Evolutionary conservation across 495 filamentous ascomycete genomes (phyloP), one percentile per base, ranked within the genome.

Genomic region (Penicillium paradoxum): DNA sequence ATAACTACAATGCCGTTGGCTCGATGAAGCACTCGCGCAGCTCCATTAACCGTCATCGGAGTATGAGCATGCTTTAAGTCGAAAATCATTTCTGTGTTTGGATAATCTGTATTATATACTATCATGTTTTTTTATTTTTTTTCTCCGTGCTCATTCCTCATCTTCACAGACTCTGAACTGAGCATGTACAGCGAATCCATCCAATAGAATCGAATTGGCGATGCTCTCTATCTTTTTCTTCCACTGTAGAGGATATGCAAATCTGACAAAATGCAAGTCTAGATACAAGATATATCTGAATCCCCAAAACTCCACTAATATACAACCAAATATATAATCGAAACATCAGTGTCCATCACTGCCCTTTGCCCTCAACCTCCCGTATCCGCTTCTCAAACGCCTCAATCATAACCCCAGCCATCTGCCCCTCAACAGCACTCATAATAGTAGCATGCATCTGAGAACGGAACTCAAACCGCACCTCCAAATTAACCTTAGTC

Each of bases 381-480:
- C 75, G 73, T 36, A 88, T 88, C 64, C 89, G 76, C 73, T 78
- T 79, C 76, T 96, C 91, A 78, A 97, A 98, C 25, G 93, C 93
- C 72, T 87, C 83, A 61, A 98, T 86, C 91, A 98, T 93, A 45
- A 87, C 73, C 10, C 79, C 81, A 21, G 88, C 92, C 61, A 96
- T 85, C 71, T 87, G 88, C 37, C 88, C 89, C 61, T 88, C 88
- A 39, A 91, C 80, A 22, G 86, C 86, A 45, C 83, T 74, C 69
- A 90, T 92, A 59, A 96, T 69, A 19, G 83, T 81, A 50, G 80
- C 83, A 77, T 96, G 91, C 57, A 91, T 65, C 45, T 91, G 87
- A 73, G 89, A 97, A 57, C 79, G 75, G 66, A 97, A 97, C 72
- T 81, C 77, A 65, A 89, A 96, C 55, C 82, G 79, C 55, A 98